phyloP scores from a whole-genome alignment of 768 basidiomycete genomes.

The Royoungia palumana region DNA sequence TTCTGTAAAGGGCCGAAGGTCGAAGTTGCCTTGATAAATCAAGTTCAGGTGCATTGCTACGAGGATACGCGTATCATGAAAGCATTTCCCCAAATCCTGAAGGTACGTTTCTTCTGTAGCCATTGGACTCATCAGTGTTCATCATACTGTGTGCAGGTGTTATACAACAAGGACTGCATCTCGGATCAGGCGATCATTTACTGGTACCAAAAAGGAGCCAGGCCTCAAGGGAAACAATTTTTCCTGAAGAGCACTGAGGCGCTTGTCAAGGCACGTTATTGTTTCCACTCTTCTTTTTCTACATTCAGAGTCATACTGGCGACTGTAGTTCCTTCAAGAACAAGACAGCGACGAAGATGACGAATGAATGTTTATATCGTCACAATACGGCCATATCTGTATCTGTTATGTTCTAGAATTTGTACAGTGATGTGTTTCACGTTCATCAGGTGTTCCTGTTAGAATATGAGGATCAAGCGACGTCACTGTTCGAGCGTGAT shows the following conservation, averaged over 20 bases:
- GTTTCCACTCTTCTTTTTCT: background rate
- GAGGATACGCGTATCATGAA: conserved; percentile 95
- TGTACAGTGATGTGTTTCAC: conserved; percentile 10
- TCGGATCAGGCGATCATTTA: conserved; percentile 96
- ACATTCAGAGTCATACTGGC: conserved; percentile 39
- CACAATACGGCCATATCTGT: conserved; percentile 11
- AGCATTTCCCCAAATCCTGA: conserved; percentile 91
- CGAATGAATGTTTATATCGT: conserved; percentile 13
- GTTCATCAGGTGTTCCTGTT: background rate
- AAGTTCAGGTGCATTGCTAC: conserved; percentile 94
- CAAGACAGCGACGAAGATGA: conserved; percentile 70
- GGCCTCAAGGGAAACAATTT: conserved; percentile 91
- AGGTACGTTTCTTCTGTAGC: conserved; percentile 43
- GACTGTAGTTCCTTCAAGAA: conserved; percentile 78
- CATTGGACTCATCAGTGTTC: conserved; percentile 1
- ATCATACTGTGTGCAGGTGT: conserved; percentile 51
- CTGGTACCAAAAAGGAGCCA: conserved; percentile 97
- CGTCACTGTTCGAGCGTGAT: too few species aligned
- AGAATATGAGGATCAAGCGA: too few species aligned
- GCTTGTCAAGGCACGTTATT: conserved; percentile 72
- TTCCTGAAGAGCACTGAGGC: conserved; percentile 87
- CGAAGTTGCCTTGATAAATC: conserved; percentile 91
- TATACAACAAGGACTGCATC: conserved; percentile 95
- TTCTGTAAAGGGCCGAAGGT: conserved; percentile 89
- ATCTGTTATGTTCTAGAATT: conserved; percentile 15